These are phyloP conservation scores for Rhodotorula sp. DNA, from an alignment of 1,284 basidiomycete species.

Conservation along the genomic window DNA sequence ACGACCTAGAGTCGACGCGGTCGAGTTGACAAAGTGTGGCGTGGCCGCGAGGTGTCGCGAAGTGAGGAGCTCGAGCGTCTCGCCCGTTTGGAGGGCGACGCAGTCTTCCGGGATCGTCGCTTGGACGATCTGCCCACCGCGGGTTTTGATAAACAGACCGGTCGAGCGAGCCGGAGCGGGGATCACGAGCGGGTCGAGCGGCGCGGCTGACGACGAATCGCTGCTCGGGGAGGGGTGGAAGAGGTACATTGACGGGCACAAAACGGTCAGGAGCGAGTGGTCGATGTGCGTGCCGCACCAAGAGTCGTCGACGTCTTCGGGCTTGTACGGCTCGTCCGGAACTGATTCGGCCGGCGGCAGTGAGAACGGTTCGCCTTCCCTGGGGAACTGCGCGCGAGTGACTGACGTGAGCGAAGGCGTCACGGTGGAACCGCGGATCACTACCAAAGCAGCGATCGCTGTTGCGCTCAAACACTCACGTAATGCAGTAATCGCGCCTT, in stretches of 20 bases:
- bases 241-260: constrained; percentile 81
- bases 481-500: constrained; percentile 89
- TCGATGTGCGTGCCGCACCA: constrained; percentile 55
- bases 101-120: constrained; percentile 74
- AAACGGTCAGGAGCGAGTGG: constrained; percentile 81
- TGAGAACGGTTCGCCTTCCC: constrained; percentile 10
- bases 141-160: constrained; percentile 83
- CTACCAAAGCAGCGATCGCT: too few species aligned
- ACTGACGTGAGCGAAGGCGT: too few species aligned
- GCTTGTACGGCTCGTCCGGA: constrained; percentile 1
- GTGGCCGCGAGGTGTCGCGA: constrained; percentile 73
- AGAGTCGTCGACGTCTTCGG: constrained; percentile 25
- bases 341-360: constrained; percentile 15
- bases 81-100: constrained; percentile 88
- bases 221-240: constrained; percentile 46
- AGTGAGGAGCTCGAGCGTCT: constrained; percentile 83
- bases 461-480: constrained; percentile 54
- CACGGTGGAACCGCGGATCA: too few species aligned
- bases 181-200: constrained; percentile 52
- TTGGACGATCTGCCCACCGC: constrained; percentile 67
- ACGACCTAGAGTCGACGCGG: constrained; percentile 14
- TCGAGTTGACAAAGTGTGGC: constrained; percentile 76
- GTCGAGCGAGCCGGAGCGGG: constrained; percentile 68
- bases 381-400: constrained; percentile 21
- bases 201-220: not conserved